phyloP scores from a whole-genome alignment of 768 basidiomycete species.

The Dacryopinax primogenitus region DNA sequence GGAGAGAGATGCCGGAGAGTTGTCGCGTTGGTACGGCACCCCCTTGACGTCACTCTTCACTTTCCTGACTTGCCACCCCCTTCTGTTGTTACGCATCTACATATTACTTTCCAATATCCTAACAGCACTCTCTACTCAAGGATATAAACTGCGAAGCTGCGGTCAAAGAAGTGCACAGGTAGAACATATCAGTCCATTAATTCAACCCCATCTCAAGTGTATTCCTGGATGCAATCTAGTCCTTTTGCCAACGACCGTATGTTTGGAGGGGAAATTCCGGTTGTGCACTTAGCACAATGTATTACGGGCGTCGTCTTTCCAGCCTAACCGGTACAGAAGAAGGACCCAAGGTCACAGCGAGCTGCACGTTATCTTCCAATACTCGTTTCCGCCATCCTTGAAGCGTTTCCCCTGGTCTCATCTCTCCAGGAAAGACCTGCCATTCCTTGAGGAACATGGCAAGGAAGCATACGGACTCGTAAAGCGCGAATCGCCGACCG shows the following conservation, averaged over 20 bases:
- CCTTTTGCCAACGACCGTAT: neutral
- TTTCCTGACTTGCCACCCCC: too few species aligned
- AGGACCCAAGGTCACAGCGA: neutral
- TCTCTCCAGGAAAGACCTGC: neutral
- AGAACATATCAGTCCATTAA: too few species aligned
- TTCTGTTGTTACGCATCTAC: too few species aligned
- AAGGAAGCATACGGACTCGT: neutral
- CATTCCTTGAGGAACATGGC: neutral
- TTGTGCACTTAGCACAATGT: neutral
- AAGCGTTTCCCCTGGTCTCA: neutral
- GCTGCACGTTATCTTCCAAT: neutral
- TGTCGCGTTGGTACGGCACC: too few species aligned
- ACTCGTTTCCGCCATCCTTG: neutral
- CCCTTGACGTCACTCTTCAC: too few species aligned
- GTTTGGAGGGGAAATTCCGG: too few species aligned
- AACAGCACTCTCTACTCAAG: too few species aligned
- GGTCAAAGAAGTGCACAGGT: too few species aligned
- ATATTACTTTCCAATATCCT: too few species aligned
- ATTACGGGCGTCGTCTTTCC: conserved; percentile 13
- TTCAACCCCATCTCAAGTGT: too few species aligned
- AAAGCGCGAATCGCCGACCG: neutral
- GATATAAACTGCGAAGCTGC: too few species aligned
- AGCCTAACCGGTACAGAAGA: neutral
- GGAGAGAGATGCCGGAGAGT: neutral
- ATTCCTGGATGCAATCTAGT: too few species aligned